A percentile compares a stretch with the other conserved stretches of the same genome.
Conservation (phyloP, 345 rosid species). For the Populus deltoides region DNA sequence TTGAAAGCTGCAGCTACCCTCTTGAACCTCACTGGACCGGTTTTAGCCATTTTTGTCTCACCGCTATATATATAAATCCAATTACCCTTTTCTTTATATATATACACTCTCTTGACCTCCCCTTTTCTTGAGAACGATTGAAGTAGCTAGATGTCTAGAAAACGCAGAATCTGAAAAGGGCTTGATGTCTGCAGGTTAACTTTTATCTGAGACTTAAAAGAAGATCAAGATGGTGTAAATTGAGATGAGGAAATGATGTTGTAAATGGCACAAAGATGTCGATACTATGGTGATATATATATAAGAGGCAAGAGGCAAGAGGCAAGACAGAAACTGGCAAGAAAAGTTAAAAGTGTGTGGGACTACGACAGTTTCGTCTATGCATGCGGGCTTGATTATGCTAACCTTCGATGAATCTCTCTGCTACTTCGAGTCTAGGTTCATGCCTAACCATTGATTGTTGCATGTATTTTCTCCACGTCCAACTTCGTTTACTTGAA, state of each 20-base stretch:
- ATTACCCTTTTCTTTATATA: too few relatives aligned
- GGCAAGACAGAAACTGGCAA: not conserved
- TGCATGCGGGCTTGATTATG: not conserved
- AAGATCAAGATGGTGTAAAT: not conserved
- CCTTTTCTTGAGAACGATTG: not conserved
- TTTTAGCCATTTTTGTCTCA: not conserved
- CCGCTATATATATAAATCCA: too few relatives aligned
- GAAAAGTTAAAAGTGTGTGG: not conserved
- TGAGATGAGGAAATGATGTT: not conserved
- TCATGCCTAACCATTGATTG: not conserved
- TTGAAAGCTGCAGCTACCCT: constrained; percentile 13
- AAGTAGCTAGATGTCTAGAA: not conserved
- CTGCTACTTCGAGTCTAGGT: not conserved
- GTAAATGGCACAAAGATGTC: not conserved
- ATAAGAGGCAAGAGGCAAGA: too few relatives aligned
- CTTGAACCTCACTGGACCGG: constrained; percentile 1
- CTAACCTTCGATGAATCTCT: not conserved
- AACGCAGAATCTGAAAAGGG: not conserved
- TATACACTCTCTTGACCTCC: too few relatives aligned
- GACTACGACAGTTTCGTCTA: not conserved
- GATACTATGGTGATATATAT: not conserved
- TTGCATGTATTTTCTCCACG: too few relatives aligned
- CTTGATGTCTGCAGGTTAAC: too few relatives aligned
- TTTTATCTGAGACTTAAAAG: too few relatives aligned
- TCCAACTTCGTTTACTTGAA: too few relatives aligned